Base-by-base conservation (phyloP, 805 yeast genomes). In the Lipomyces lipofer region DNA sequence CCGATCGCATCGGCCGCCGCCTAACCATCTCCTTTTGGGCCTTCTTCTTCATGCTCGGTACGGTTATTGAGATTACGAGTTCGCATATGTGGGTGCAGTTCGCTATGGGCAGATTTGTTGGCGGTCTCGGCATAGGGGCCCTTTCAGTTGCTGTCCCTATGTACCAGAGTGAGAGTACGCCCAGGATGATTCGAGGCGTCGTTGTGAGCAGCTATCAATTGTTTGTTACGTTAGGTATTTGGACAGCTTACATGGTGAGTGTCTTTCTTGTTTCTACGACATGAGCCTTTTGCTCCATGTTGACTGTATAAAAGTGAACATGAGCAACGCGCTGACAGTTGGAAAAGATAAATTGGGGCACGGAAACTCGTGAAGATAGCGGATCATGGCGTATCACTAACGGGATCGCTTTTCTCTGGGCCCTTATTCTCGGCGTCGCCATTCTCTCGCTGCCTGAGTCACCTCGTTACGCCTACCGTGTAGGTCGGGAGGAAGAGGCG, bases 111-210 rank as follows among this genome's bases (percentile, higher is more conserved):
- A 7, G 57, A 33, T 78, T 79, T 24, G 72, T 87, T 58, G 82
- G 86, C 25, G 95, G 96, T 58, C 63, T 85, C 12, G 86, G 86
- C 54, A 88, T 88, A 55, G 95, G 95, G 60, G 82, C 83, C 59
- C 78, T 86, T 33, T 81, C 91, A 33, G 88, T 90, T 42, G 77
- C 84, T 55, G 86, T 85, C 27, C 91, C 94, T 47, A 73, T 87
- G 69, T 86, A 86, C 67, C 83, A 84, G 75, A 85, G 90, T 32
- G 88, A 86, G 69, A 83, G 87, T 36, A 80, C 89, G 24, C 94
- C 92, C 27, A 82, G 78, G 64, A 82, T 85, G 77, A 80, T 85
- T 49, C 78, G 95, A 73, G 95, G 95, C 63, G 80, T 88, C 17
- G 75, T 85, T 56, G 90, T 86, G 43, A 80, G 86, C 54, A 78